Base-by-base conservation (phyloP, 805 yeast genomes). In the Kuraishia piskuri region DNA sequence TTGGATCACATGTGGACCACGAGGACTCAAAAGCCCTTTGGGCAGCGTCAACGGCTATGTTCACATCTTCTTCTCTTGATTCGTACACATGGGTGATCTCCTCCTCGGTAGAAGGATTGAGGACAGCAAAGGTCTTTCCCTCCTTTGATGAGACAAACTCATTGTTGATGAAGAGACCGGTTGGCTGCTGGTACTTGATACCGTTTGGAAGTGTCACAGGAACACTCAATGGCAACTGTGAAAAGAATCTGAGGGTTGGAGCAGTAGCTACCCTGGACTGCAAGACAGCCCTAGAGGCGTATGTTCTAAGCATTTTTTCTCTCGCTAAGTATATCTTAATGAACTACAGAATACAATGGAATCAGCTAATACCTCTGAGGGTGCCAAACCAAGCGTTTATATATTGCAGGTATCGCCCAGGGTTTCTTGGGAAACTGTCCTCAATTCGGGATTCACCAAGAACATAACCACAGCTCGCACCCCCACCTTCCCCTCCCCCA, bases 101-200 rank as follows among this genome's bases (percentile, higher is more conserved):
- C 55, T 78, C 69, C 24, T 80, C 86, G 24, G 78, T 77, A 7
- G 82, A 72, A 1, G 88, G 86, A 57, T 80, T 75, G 52, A 72
- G 66, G 26, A 83, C 86, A 57, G 76, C 76, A 19, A 86, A 72
- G n/a, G 83, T 80, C 62, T 79, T 73, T 53, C 78, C 79, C 52
- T 79, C 78, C 37, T 70, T 68, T 7, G 88, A 76, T 50, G 72
- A 62, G 54, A 85, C 83, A 63, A 86, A 89, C 68, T 88, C 88
- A 70, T 88, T 88, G 75, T 89, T 86, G 68, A 91, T 89, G 77
- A 88, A 91, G 61, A 91, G 72, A 58, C 97, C 97, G 12, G 87
- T 73, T 66, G 87, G 83, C 66, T 78, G 83, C 52, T 72, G 72
- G 61, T 80, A 80, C 31, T 71, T 66, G 54, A 71, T 70, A 49